A percentile compares a stretch with the other conserved stretches of the same genome.
These are phyloP conservation scores for Phaffia tasmanica DNA, from an alignment of 768 basidiomycete genomes.

Conservation along the genomic window DNA sequence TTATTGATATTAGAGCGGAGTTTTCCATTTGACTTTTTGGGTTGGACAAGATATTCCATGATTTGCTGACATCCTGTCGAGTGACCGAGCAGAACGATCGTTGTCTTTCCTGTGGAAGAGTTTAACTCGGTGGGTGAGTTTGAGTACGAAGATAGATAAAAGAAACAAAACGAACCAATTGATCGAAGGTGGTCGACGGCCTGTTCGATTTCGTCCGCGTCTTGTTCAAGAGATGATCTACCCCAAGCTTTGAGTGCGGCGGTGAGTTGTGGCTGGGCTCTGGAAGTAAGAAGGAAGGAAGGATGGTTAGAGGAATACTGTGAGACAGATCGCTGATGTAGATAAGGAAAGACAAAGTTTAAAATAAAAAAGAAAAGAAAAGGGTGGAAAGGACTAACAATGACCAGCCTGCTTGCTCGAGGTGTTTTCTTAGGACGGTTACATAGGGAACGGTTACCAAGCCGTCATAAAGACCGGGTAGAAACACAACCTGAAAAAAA, in stretches of 20 bases:
- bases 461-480: conserved; percentile 21
- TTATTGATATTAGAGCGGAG: neutral
- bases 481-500: conserved; percentile 13
- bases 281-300: neutral
- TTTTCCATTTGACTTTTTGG: too few species aligned
- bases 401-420: conserved; percentile 13
- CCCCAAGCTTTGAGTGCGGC: conserved; percentile 19
- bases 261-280: conserved; percentile 21
- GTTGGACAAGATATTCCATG: conserved; percentile 17
- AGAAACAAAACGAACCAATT: neutral
- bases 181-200: conserved; percentile 1
- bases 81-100: conserved; percentile 8
- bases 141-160: neutral
- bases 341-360: neutral
- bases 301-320: neutral
- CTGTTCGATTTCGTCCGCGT: conserved; percentile 7
- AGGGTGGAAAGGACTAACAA: conserved; percentile 12
- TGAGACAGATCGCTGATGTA: neutral
- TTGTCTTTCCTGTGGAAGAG: neutral
- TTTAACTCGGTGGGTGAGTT: too few species aligned
- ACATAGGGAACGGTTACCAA: conserved; percentile 12
- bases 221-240: conserved; percentile 2
- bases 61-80: conserved; percentile 26
- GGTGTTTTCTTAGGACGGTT: neutral
- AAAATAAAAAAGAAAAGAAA: neutral